These are phyloP conservation scores for Marchantia polymorpha DNA, from an alignment of 225 moss, liverwort and hornwort species.

Conservation along the genomic window DNA sequence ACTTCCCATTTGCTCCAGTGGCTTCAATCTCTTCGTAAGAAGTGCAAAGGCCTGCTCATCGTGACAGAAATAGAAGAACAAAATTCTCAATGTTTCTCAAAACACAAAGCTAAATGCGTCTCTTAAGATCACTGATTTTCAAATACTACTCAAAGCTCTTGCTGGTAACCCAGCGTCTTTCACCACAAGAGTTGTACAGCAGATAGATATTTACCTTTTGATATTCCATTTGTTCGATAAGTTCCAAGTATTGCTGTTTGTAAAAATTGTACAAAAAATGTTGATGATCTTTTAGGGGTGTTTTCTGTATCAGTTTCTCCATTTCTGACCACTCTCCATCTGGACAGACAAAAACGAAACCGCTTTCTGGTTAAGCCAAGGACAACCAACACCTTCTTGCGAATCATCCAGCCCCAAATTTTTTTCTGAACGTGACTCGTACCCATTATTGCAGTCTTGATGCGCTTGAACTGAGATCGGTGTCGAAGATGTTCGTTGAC, in stretches of 20 bases:
- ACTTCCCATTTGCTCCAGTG: conserved; percentile 80
- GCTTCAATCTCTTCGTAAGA: conserved; percentile 82
- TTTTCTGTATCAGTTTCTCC: conserved; percentile 88
- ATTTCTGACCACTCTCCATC: conserved; percentile 90
- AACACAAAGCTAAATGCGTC: background rate
- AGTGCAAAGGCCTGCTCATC: conserved; percentile 68
- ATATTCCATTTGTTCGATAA: conserved; percentile 86
- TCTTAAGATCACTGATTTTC: background rate
- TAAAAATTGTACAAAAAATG: conserved; percentile 76
- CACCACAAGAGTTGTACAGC: background rate
- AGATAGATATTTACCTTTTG: conserved; percentile 54
- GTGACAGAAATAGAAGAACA: background rate
- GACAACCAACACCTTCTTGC: background rate
- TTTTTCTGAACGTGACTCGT: background rate
- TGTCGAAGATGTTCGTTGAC: conserved; percentile 70
- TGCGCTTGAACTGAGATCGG: conserved; percentile 87
- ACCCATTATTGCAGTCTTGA: conserved; percentile 83
- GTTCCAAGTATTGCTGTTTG: conserved; percentile 88
- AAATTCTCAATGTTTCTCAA: background rate
- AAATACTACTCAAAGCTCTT: background rate
- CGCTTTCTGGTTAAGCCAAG: background rate
- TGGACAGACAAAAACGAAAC: conserved; percentile 16
- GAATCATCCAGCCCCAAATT: background rate
- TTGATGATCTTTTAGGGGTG: conserved; percentile 82
- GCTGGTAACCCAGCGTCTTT: background rate